Evolutionary conservation across 768 basidiomycete genomes (phyloP).

Genomic region (Termitomyces sp.): DNA sequence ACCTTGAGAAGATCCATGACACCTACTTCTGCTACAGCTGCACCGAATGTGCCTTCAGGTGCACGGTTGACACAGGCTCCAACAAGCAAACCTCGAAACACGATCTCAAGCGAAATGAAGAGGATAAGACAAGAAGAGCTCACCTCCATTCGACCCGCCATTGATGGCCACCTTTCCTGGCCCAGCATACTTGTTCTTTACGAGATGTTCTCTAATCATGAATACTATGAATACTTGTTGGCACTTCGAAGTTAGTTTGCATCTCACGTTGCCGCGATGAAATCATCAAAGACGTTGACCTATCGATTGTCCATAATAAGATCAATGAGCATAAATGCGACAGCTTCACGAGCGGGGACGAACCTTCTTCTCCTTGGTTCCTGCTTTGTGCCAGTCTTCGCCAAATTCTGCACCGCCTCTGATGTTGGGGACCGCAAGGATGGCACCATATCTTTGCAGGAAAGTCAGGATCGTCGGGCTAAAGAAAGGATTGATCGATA

Average conservation of each 20-base stretch:
- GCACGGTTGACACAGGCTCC: constrained; percentile 83
- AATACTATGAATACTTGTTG: background rate
- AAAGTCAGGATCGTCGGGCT: constrained; percentile 68
- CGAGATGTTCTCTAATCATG: constrained; percentile 53
- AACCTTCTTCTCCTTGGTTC: constrained; percentile 67
- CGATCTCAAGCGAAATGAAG: background rate
- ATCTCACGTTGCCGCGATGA: constrained; percentile 72
- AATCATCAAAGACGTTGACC: constrained; percentile 78
- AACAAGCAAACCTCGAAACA: constrained; percentile 58
- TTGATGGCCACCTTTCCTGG: constrained; percentile 71
- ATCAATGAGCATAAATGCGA: constrained; percentile 1
- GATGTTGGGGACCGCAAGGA: constrained; percentile 56
- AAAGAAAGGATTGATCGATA: constrained; percentile 70
- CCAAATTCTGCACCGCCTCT: constrained; percentile 78
- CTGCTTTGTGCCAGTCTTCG: constrained; percentile 79
- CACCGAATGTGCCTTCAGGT: constrained; percentile 71
- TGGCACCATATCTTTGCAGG: constrained; percentile 62
- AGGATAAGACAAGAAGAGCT: constrained; percentile 9
- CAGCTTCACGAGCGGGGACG: background rate
- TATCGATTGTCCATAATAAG: constrained; percentile 18
- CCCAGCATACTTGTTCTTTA: constrained; percentile 66
- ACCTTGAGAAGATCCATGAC: constrained; percentile 79
- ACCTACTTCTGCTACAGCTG: constrained; percentile 76
- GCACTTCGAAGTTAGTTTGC: background rate
- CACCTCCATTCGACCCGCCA: constrained; percentile 80